Evolutionary conservation across 768 basidiomycete genomes (phyloP), one percentile per base, ranked within the genome.

Genomic region (Auriscalpium orientale): DNA sequence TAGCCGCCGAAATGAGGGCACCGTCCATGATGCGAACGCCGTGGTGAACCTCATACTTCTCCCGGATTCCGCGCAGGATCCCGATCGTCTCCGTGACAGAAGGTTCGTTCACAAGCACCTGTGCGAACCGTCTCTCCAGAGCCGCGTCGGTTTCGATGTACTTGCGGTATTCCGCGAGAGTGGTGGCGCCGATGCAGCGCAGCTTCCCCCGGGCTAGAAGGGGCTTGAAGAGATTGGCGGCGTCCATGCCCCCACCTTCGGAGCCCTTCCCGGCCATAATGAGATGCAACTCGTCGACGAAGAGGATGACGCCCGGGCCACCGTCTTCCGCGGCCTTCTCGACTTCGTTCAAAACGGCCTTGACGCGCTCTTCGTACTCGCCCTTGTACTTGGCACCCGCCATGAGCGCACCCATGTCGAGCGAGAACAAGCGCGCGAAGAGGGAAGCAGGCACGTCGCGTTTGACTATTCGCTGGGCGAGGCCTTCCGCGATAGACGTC

Each of bases 361-460:
- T 98, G 73, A 98, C 84, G 43, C 95, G 88, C 68, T 98, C 95
- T 72, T 98, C 95, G 70, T 94, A 99, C 72, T 98, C 93, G 49
- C 88, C 95, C 67, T 94, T 95, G 76, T 92, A 94, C 68, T 88
- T 88, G 18, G 89, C 89, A 43, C 89, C 89, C 12, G 92, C 92
- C 89, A 93, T 93, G 54, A 98, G 80, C 1, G 94, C 91, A 59
- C 95, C 95, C 88, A 97, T 90, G 67, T 97, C 95, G 35, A 98
- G 78, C 7, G 91, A 87, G 68, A 81, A 93, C 12, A 95, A 76
- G 9, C 89, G 82, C 3, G 82, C 80, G 49, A 92, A 76, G 33
- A 95, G 69, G 49, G 77, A 81, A 15, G 79, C 80, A 20, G 92
- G 92, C 8, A 94, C 91, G 71, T 98, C 95, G 49, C 93, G 84